Evolutionary conservation across 75 land plant species (phyloP), one percentile per base, ranked within the genome.

Genomic region (Pinus taeda): DNA sequence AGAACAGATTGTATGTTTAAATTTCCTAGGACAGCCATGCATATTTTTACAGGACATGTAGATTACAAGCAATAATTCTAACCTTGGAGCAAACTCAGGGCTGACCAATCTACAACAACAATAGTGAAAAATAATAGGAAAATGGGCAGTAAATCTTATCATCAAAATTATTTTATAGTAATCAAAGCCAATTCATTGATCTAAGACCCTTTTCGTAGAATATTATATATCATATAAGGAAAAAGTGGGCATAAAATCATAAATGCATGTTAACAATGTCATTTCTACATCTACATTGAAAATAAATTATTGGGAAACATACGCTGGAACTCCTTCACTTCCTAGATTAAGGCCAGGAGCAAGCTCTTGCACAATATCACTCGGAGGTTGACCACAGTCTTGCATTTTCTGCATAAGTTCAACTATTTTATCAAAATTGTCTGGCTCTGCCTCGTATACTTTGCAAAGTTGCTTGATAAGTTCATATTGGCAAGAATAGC

Each of bases 321-420:
- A 95, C 98, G 88, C 24, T 67, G 87, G 94, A 14, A 74, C 60
- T 24, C 92, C 92, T 57, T 94, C 87, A 74, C 59, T 87, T 72
- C 86, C 69, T 45, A 93, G 63, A 81, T 93, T 94, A 75, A 95
- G 88, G 71, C 88, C 99, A 69, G 99, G 99, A 61, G 91, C 93
- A 57, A 96, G 91, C 84, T 96, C 99, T 75, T 85, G 88, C 64
- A 94, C 95, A 75, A 96, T 89, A 76, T 96, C 99, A 79, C 76
- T 84, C 3, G 99, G 99, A 55, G 98, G 99, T 65, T 96, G 99
- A n/a, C 99, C 99, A 83, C 98, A 96, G 55, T 91, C 93, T 83
- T 96, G 99, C 97, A 96, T 94, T 62, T 87, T 89, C 86, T 96
- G 99, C 99, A 96, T 96, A 73, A 96, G 88, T 30, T 96, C 98